Conservation (phyloP, 768 basidiomycete genomes). For the Porphyrellus cyaneotinctus region DNA sequence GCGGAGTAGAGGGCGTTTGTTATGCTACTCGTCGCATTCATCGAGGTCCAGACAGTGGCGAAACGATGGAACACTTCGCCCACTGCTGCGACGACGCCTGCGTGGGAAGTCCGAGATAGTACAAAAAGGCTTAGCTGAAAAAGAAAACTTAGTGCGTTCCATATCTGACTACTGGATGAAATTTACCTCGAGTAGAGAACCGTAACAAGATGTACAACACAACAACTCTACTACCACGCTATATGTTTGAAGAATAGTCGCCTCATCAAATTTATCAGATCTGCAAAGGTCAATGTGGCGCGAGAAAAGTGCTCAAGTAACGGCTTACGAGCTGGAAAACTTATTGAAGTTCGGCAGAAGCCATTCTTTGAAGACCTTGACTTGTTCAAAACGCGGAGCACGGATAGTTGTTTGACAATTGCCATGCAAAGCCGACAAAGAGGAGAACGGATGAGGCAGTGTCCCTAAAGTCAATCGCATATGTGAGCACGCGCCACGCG, state of each 20-base stretch:
- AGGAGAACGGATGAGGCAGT: slow-evolving; percentile 23
- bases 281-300: slow-evolving; percentile 8
- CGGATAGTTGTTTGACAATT: slow-evolving; percentile 45
- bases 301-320: neutral
- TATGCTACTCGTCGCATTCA: slow-evolving; percentile 57
- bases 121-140: slow-evolving; percentile 51
- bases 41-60: slow-evolving; percentile 72
- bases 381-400: slow-evolving; percentile 72
- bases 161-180: neutral
- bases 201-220: slow-evolving; percentile 59
- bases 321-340: slow-evolving; percentile 45
- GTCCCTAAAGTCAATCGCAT: slow-evolving; percentile 31
- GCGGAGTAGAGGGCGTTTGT: slow-evolving; percentile 56
- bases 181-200: slow-evolving; percentile 62
- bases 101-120: slow-evolving; percentile 48
- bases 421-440: slow-evolving; percentile 37
- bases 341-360: slow-evolving; percentile 65
- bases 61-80: slow-evolving; percentile 73
- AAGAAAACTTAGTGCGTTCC: slow-evolving; percentile 3
- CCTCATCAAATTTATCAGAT: slow-evolving; percentile 31
- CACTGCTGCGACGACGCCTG: slow-evolving; percentile 54
- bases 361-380: slow-evolving; percentile 68
- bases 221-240: slow-evolving; percentile 57
- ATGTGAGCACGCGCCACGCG: slow-evolving; percentile 1
- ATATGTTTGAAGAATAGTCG: slow-evolving; percentile 49